Conservation (phyloP, 495 filamentous ascomycete species). For the Darksidea phi region DNA sequence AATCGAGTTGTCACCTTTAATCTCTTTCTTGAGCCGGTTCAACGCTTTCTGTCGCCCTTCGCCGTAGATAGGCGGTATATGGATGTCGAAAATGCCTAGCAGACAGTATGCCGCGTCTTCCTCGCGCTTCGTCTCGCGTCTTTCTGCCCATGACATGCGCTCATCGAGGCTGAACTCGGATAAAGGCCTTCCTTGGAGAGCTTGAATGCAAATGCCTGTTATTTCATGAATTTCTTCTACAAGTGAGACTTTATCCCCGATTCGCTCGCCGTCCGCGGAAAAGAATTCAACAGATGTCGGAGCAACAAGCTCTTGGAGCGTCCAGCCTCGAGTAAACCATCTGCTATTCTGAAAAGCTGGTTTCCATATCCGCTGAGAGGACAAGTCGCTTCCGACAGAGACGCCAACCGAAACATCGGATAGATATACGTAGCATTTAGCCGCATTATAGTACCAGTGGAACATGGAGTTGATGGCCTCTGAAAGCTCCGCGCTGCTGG, state of each 20-base stretch:
- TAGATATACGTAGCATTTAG: too few species aligned
- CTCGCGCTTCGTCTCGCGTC: neutral
- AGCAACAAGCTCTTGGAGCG: too few species aligned
- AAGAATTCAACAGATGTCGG: neutral
- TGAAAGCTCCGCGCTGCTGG: too few species aligned
- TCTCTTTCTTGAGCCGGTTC: neutral
- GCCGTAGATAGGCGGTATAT: neutral
- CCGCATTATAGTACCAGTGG: too few species aligned
- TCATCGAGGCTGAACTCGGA: constrained; percentile 13
- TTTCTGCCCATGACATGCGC: neutral
- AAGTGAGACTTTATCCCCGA: constrained; percentile 2
- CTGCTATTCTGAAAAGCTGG: constrained; percentile 1
- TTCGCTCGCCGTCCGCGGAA: neutral
- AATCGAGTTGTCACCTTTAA: too few species aligned
- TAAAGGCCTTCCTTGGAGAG: constrained; percentile 8
- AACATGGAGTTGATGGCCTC: too few species aligned
- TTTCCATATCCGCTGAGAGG: neutral
- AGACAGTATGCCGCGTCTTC: neutral
- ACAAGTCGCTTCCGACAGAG: neutral
- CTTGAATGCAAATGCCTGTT: neutral
- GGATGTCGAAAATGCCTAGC: neutral
- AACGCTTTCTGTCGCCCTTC: neutral
- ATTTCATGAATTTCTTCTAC: neutral
- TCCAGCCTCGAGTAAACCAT: too few species aligned
- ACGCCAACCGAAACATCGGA: neutral